Evolutionary conservation across 306 rosid genomes (phyloP).

Genomic region (Trichosanthes cucumerina): DNA sequence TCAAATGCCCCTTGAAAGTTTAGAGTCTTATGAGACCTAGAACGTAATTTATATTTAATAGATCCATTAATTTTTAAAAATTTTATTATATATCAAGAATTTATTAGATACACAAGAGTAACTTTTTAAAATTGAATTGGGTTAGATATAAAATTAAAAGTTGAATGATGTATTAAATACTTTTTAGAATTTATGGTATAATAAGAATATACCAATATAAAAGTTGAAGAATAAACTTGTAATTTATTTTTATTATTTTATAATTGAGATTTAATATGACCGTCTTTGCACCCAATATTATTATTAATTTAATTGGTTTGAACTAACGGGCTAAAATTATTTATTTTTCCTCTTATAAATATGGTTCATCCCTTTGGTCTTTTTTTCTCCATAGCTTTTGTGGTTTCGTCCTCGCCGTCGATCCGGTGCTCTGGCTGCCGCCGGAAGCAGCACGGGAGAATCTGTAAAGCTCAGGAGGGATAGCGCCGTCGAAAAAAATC

Average conservation of each 20-base stretch:
- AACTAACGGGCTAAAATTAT: background rate
- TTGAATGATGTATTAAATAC: background rate
- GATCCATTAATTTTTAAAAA: no score
- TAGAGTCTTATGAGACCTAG: no score
- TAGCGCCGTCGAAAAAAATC: conserved; percentile 5
- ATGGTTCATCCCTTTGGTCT: background rate
- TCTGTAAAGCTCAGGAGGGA: conserved; percentile 22
- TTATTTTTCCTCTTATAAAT: conserved; percentile 6
- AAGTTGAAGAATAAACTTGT: no score
- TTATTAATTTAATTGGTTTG: background rate
- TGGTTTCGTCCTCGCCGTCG: background rate
- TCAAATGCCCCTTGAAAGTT: no score
- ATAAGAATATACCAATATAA: no score
- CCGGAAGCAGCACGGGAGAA: background rate
- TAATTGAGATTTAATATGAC: background rate
- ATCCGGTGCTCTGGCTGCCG: background rate
- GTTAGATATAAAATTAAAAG: no score
- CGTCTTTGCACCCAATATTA: background rate
- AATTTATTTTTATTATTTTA: background rate
- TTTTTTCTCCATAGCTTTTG: background rate
- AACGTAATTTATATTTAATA: no score
- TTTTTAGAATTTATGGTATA: no score
- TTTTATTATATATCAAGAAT: no score
- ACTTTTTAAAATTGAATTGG: no score
- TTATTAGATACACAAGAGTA: no score